phyloP scores from a whole-genome alignment of 2,329 filamentous ascomycete species.

The Rutstroemia sp. region DNA sequence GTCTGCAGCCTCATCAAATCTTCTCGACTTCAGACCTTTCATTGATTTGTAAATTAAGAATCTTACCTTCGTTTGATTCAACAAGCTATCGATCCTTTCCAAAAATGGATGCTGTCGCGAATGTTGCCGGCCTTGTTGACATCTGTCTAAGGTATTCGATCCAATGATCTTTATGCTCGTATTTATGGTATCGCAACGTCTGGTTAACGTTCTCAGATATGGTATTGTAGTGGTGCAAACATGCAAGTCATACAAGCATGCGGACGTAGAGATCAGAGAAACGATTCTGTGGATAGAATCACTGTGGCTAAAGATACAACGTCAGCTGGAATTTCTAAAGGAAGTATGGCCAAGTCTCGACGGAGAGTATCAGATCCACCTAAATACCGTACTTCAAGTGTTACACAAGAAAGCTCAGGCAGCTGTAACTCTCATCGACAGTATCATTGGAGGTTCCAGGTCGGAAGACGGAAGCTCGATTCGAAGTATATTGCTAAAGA shows the following conservation, averaged over 20 bases:
- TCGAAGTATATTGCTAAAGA: neutral
- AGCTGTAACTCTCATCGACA: neutral
- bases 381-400: neutral
- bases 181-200: too few relatives aligned
- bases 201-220: slow-evolving; percentile 10
- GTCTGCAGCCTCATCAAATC: too few relatives aligned
- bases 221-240: slow-evolving; percentile 14
- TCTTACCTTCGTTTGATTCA: too few relatives aligned
- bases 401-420: neutral
- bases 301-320: slow-evolving; percentile 18
- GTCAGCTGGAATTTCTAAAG: slow-evolving; percentile 16
- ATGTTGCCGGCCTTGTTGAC: neutral
- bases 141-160: neutral
- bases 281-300: slow-evolving; percentile 14
- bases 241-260: slow-evolving; percentile 15
- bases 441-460: neutral
- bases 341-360: slow-evolving; percentile 10
- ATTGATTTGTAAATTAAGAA: too few relatives aligned
- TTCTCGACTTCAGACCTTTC: too few relatives aligned
- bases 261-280: slow-evolving; percentile 11
- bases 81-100: neutral
- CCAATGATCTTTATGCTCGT: too few relatives aligned
- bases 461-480: neutral
- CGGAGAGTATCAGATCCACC: slow-evolving; percentile 3
- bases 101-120: neutral